Evolutionary conservation across 257 asterid genomes (phyloP).

Genomic region (Anisodus acutangulus): DNA sequence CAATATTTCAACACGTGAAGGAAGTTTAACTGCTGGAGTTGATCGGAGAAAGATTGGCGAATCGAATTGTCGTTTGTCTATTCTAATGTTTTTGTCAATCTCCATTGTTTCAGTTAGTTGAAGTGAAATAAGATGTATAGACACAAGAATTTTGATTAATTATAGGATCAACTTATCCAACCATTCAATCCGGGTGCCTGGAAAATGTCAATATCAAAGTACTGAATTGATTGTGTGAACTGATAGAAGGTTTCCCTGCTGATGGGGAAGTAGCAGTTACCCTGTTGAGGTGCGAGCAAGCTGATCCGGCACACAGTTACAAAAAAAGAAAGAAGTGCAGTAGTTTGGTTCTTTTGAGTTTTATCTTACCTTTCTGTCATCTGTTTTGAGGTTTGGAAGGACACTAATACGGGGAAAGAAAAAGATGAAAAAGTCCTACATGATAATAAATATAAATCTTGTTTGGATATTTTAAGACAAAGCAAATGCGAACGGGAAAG

Average conservation of each 20-base stretch:
- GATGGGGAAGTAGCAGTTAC: neutral
- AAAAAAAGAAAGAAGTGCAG: neutral
- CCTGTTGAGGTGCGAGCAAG: neutral
- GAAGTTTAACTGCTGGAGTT: no score
- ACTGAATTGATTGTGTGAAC: neutral
- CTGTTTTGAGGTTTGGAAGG: neutral
- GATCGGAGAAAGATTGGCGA: slow-evolving; percentile 3
- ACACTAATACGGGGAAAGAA: neutral
- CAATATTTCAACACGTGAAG: neutral
- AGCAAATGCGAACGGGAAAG: neutral
- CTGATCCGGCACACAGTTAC: no score
- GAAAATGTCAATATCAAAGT: neutral
- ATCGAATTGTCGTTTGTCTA: neutral
- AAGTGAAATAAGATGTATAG: slow-evolving; percentile 15
- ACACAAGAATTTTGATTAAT: neutral
- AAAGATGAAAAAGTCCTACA: neutral
- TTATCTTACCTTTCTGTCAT: neutral
- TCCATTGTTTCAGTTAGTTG: neutral
- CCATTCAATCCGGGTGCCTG: neutral
- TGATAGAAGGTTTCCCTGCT: neutral
- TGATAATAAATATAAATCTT: neutral
- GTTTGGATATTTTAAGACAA: neutral
- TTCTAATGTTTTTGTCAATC: neutral
- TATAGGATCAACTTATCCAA: neutral
- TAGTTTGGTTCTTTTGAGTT: neutral